A percentile compares a stretch with the other conserved stretches of the same genome.
phyloP scores from a whole-genome alignment of 495 filamentous ascomycete species.

The Baudoinia panamericana region DNA sequence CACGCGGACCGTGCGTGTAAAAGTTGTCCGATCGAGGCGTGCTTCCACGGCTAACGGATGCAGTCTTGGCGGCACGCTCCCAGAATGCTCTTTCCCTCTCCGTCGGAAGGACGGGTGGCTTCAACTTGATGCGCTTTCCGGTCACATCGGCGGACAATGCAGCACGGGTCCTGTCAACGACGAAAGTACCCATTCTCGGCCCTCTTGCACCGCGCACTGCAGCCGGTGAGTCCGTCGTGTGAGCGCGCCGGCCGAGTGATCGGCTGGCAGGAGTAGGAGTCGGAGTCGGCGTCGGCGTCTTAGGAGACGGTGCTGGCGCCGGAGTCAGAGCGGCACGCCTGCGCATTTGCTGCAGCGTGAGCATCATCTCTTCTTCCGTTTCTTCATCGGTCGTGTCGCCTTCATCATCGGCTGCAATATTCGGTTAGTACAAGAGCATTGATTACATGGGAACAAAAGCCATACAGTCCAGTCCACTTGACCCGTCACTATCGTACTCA shows the following conservation, averaged over 20 bases:
- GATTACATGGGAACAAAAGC: too few relatives aligned
- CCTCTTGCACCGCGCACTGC: constrained; percentile 4
- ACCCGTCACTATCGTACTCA: constrained; percentile 2
- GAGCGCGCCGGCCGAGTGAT: background rate
- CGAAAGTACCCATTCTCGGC: constrained; percentile 12
- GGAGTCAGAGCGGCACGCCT: background rate
- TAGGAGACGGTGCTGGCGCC: background rate
- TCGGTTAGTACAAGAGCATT: too few relatives aligned
- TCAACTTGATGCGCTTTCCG: constrained; percentile 2
- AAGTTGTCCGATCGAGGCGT: constrained; percentile 1
- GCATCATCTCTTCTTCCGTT: constrained; percentile 5
- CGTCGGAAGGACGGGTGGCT: constrained; percentile 8
- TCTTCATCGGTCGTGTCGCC: constrained; percentile 21
- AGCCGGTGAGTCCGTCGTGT: background rate
- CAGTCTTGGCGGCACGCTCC: constrained; percentile 6
- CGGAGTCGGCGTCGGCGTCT: too few relatives aligned
- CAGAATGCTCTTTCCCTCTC: constrained; percentile 19
- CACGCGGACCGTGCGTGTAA: background rate
- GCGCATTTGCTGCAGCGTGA: constrained; percentile 1
- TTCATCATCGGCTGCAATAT: constrained; percentile 16
- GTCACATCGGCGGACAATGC: constrained; percentile 5
- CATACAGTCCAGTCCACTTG: too few relatives aligned
- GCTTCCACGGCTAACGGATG: background rate
- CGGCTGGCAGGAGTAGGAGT: constrained; percentile 3
- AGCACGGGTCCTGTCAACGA: constrained; percentile 11